Base-by-base conservation (phyloP, 1,139 yeast species). In the Sugiyamaella sp. region DNA sequence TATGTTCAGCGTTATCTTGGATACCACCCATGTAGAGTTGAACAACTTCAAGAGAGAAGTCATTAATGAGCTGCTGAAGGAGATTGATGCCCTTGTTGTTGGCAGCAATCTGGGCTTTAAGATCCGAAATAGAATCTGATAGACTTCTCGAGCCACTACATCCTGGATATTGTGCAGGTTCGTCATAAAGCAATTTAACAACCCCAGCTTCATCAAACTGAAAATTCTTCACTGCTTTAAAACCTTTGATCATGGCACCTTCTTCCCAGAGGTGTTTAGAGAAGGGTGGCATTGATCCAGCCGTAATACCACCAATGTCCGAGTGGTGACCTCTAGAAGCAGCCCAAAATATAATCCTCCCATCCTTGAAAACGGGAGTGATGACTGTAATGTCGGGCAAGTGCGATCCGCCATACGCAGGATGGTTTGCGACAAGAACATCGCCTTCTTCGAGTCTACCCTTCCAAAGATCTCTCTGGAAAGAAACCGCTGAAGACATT, bases 401-500 rank as follows among this genome's bases (percentile, higher is more conserved):
- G 71, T 87, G 95, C 0, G 91, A 84, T 1, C 95, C 95, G 22
- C 95, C 95, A 56, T 84, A 84, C 20, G 79, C 82, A 1, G 95
- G 95, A 65, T 87, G 95, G 64, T 87, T 87, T 1, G 90, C 81
- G 4, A 86, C 85, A 29, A 87, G 69, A 1, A 86, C 93, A 70
- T 86, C 95, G 22, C 95, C 95, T 8, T 80, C 82, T 53, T 79
- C 71, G 25, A 80, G 62, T 57, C 73, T 76, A 10, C 82, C 86
- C 54, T 79, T 71, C 90, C 93, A 86, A 32, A 80, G 56, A 42
- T 81, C 75, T 39, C 80, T 79, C 68, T 86, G 93, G 8, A 81
- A 84, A 51, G 80, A 78, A 8, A 86, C 88, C n/a, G 91, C 89
- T 50, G 86, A 84, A 1, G 91, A 85, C 95, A 88, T 88, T 2